These are phyloP conservation scores for Plasmodium yoelii DNA, from an alignment of 169 alveolate species.

Conservation along the genomic window DNA sequence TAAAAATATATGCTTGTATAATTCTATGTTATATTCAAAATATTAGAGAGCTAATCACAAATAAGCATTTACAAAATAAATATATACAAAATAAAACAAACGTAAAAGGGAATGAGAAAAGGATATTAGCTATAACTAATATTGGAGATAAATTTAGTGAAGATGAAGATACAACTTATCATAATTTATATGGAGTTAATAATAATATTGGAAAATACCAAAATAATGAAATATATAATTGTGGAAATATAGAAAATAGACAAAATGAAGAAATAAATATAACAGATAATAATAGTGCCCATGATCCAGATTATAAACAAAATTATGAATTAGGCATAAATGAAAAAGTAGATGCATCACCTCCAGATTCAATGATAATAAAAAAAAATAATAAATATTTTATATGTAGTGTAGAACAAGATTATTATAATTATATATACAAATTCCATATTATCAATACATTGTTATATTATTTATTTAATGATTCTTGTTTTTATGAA, in stretches of 20 bases:
- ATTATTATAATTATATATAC: slow-evolving; percentile 43
- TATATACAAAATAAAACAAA: neutral
- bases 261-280: neutral
- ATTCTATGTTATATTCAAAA: slow-evolving; percentile 43
- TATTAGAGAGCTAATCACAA: slow-evolving; percentile 19
- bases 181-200: neutral
- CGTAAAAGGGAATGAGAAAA: neutral
- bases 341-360: neutral
- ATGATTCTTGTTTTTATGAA: slow-evolving; percentile 25
- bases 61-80: neutral
- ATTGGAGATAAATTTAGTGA: neutral
- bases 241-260: neutral
- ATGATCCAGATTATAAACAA: neutral
- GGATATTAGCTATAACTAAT: neutral
- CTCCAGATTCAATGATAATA: neutral
- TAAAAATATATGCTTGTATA: slow-evolving; percentile 39
- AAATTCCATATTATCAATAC: slow-evolving; percentile 17
- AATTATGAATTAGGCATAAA: neutral
- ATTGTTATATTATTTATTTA: slow-evolving; percentile 24
- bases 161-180: neutral
- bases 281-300: neutral
- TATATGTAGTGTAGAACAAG: slow-evolving; percentile 61
- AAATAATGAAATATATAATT: neutral
- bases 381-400: slow-evolving; percentile 54
- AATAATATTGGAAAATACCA: too few relatives aligned